These are phyloP conservation scores for Cymbopogon citratus DNA, from an alignment of 176 grass and related monocot genomes.

Conservation along the genomic window DNA sequence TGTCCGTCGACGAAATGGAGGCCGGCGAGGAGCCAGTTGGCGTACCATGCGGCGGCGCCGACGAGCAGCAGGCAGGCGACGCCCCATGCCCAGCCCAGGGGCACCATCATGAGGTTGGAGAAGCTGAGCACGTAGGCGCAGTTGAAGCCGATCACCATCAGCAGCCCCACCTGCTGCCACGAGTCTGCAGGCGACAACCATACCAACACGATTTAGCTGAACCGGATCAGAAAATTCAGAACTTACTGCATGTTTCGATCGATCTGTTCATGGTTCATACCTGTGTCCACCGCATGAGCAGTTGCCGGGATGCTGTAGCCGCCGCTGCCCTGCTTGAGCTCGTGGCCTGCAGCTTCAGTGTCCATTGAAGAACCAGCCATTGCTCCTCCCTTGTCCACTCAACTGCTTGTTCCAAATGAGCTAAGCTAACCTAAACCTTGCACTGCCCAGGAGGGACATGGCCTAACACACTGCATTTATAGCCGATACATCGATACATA, in stretches of 20 bases:
- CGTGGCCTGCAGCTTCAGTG: slow-evolving; percentile 31
- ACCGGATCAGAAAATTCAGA: background rate
- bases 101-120: slow-evolving; percentile 81
- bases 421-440: background rate
- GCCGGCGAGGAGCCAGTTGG: slow-evolving; percentile 76
- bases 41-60: slow-evolving; percentile 50
- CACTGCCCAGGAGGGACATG: background rate
- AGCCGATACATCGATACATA: background rate
- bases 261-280: background rate
- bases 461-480: background rate
- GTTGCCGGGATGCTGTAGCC: slow-evolving; percentile 38
- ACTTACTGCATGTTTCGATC: background rate
- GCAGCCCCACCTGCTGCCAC: slow-evolving; percentile 71
- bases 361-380: slow-evolving; percentile 26
- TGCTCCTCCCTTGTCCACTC: background rate
- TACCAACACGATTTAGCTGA: background rate
- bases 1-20: slow-evolving; percentile 59
- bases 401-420: background rate
- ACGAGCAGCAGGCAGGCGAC: slow-evolving; percentile 52
- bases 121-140: slow-evolving; percentile 96
- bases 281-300: slow-evolving; percentile 63
- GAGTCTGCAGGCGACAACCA: slow-evolving; percentile 27
- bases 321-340: slow-evolving; percentile 17
- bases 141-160: slow-evolving; percentile 79
- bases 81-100: slow-evolving; percentile 72